phyloP scores from a whole-genome alignment of 345 rosid species.

The Brassica cretica region DNA sequence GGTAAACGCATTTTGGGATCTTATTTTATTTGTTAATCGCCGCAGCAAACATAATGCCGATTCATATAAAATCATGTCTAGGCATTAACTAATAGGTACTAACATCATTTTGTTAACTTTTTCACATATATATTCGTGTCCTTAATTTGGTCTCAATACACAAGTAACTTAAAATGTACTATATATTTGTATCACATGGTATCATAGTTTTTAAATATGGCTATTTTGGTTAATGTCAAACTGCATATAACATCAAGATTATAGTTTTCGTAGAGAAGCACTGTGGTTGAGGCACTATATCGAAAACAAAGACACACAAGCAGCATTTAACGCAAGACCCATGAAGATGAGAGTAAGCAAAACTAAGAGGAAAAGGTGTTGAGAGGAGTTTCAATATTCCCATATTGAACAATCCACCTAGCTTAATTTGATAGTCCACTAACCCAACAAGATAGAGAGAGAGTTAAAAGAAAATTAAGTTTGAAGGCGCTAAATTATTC shows the following conservation, averaged over 20 bases:
- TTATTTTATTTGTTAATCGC: conserved; percentile 37
- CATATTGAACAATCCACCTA: not conserved
- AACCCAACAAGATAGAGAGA: too few relatives aligned
- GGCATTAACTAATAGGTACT: conserved; percentile 30
- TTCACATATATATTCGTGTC: not conserved
- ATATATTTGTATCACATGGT: not conserved
- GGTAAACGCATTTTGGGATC: conserved; percentile 39
- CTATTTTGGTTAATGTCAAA: not conserved
- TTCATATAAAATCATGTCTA: conserved; percentile 34
- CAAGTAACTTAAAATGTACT: not conserved
- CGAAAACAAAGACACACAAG: not conserved
- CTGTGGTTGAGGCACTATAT: not conserved
- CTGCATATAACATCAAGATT: not conserved
- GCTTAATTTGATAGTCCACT: not conserved
- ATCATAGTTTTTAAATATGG: not conserved
- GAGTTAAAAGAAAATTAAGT: too few relatives aligned
- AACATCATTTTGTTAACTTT: not conserved
- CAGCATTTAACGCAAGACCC: not conserved
- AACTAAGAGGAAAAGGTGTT: not conserved
- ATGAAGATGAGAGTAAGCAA: not conserved
- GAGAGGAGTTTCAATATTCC: not conserved
- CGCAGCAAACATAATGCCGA: conserved; percentile 40
- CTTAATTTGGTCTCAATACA: not conserved
- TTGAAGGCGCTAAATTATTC: too few relatives aligned
- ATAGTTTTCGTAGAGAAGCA: not conserved